Base-by-base conservation (phyloP, 176 grass and related monocot species). In the Alloteropsis semialata region DNA sequence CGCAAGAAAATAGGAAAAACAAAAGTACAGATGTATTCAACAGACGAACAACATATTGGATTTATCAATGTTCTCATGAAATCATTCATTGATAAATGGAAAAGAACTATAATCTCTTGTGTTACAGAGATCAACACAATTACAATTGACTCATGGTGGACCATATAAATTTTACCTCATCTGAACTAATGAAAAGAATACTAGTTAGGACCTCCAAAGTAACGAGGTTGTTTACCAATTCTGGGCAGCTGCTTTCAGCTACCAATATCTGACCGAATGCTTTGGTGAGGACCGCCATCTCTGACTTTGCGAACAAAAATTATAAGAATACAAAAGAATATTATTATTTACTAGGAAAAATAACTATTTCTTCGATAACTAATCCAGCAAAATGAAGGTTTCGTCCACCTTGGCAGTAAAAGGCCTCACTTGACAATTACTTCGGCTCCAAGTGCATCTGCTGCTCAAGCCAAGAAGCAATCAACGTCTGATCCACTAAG, bases 381-480 rank as follows among this genome's bases (percentile, higher is more conserved):
- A 82, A 82, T 15, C 65, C 74, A 49, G 79, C 66, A 90, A 90
- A 90, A 86, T 2, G 48, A 83, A 24, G 19, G 57, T 58, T 53
- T 41, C 65, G 54, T 84, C 66, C 30, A 64, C 30, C 43, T 81
- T 81, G 45, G 42, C 43, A 61, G 59, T 82, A 83, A 11, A 22
- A 36, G 36, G 53, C 32, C 69, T 76, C 79, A 39, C 34, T 68
- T 70, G 3, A 56, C 41, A 72, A 32, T 82, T 80, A 90, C 51
- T 90, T 90, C 50, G 90, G 92, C 63, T 94, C 90, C 51, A 87
- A 56, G 49, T 91, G 86, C 92, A 97, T 89, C 61, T 89, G 86
- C 66, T 89, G 88, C 61, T 97, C 90, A 74, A 97, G 76, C 95
- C 95, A 97, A 79, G 95, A 89, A 81, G 90, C 86, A 49, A 89